These are phyloP conservation scores for Euryodendron excelsum DNA, from an alignment of 148 eudicot genomes.

Conservation along the genomic window DNA sequence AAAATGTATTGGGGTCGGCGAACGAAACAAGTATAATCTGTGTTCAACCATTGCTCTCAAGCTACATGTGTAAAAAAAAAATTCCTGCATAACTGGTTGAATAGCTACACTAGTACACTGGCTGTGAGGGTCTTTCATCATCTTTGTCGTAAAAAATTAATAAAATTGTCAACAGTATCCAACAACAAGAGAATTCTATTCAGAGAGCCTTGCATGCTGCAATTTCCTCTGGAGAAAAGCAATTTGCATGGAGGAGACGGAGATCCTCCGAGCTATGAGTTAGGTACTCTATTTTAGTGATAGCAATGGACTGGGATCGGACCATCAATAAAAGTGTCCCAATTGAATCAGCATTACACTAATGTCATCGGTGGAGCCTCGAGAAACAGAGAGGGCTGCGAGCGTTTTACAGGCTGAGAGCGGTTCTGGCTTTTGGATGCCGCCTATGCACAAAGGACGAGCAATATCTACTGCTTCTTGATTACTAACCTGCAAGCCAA, in stretches of 20 bases:
- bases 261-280: neutral
- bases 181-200: neutral
- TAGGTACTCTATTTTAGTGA: neutral
- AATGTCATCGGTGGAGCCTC: constrained; percentile 73
- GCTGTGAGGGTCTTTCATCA: too few relatives aligned
- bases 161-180: too few relatives aligned
- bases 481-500: constrained; percentile 37
- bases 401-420: constrained; percentile 68
- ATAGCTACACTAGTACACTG: too few relatives aligned
- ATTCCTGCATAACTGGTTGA: neutral
- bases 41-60: too few relatives aligned
- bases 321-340: constrained; percentile 31
- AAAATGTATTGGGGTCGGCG: too few relatives aligned
- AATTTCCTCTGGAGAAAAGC: neutral
- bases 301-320: neutral
- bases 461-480: constrained; percentile 83
- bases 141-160: too few relatives aligned
- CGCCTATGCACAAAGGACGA: constrained; percentile 37
- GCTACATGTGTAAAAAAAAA: too few relatives aligned
- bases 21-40: too few relatives aligned
- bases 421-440: constrained; percentile 27
- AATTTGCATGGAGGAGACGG: neutral
- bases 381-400: constrained; percentile 54
- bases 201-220: neutral
- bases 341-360: constrained; percentile 76